Evolutionary conservation across 2,329 filamentous ascomycete species (phyloP).

Genomic region (Fusarium sp.): DNA sequence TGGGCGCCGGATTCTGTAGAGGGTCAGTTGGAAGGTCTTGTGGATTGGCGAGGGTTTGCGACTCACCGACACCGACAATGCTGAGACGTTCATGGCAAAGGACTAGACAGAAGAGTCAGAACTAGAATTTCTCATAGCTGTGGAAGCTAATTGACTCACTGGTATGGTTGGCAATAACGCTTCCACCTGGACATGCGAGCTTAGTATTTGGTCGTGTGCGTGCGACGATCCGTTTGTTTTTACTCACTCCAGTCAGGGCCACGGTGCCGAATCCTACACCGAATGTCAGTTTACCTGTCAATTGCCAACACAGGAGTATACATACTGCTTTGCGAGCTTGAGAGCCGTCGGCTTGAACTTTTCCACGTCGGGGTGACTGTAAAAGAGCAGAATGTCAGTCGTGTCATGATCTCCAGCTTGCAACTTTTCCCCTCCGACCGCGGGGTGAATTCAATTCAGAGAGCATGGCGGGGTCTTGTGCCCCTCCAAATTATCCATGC

Average conservation of each 20-base stretch:
- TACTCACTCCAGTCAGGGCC: slow-evolving; percentile 98
- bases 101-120: slow-evolving; percentile 63
- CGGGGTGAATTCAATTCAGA: slow-evolving; percentile 42
- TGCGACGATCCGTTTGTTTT: slow-evolving; percentile 3
- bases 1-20: slow-evolving; percentile 88
- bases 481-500: slow-evolving; percentile 32
- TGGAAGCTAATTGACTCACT: slow-evolving; percentile 65
- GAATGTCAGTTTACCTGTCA: slow-evolving; percentile 25
- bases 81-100: slow-evolving; percentile 97
- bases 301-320: background rate
- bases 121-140: background rate
- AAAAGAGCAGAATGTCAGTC: slow-evolving; percentile 38
- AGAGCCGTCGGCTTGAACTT: slow-evolving; percentile 96
- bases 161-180: slow-evolving; percentile 87
- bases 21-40: slow-evolving; percentile 33
- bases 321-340: slow-evolving; percentile 92
- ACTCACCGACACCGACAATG: slow-evolving; percentile 93
- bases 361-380: slow-evolving; percentile 87
- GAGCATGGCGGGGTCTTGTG: slow-evolving; percentile 39
- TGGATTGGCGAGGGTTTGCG: slow-evolving; percentile 8
- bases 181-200: slow-evolving; percentile 72
- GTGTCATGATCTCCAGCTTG: slow-evolving; percentile 25
- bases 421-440: slow-evolving; percentile 37
- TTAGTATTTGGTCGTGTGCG: slow-evolving; percentile 41
- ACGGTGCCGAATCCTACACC: slow-evolving; percentile 83